phyloP scores from a whole-genome alignment of 495 filamentous ascomycete genomes.

The Penicillium cataractarum region DNA sequence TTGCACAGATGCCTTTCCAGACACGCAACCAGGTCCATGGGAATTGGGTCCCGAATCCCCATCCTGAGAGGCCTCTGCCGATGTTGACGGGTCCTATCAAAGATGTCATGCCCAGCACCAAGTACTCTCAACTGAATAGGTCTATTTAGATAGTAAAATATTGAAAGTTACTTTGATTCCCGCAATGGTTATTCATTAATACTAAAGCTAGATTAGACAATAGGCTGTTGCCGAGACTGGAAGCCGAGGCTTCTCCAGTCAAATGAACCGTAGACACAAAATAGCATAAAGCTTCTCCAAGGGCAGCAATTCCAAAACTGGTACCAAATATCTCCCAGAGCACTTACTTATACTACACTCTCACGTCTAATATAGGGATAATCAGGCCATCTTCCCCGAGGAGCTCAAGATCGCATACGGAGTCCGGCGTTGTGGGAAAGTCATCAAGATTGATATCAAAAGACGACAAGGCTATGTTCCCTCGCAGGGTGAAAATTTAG shows the following conservation, averaged over 20 bases:
- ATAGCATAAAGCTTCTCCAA: background rate
- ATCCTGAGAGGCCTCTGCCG: background rate
- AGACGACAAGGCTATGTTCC: background rate
- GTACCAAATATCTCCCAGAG: background rate
- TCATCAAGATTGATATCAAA: background rate
- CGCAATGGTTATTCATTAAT: background rate
- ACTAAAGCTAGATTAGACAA: background rate
- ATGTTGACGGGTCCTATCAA: background rate
- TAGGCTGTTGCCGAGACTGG: background rate
- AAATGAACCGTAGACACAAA: background rate
- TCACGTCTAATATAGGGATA: no score
- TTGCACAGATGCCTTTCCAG: background rate
- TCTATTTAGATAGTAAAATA: background rate
- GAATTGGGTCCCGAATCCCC: background rate
- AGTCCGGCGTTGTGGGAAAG: background rate
- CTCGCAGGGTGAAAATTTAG: background rate
- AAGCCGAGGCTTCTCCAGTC: background rate
- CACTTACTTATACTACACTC: no score
- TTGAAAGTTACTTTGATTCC: background rate
- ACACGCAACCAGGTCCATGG: background rate
- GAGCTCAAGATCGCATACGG: background rate
- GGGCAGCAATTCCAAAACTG: background rate
- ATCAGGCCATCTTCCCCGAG: background rate
- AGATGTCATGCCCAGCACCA: background rate
- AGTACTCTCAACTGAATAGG: background rate